A percentile compares a stretch with the other conserved stretches of the same genome.
Evolutionary conservation across 345 rosid species (phyloP).

Genomic region (Pistacia atlantica): DNA sequence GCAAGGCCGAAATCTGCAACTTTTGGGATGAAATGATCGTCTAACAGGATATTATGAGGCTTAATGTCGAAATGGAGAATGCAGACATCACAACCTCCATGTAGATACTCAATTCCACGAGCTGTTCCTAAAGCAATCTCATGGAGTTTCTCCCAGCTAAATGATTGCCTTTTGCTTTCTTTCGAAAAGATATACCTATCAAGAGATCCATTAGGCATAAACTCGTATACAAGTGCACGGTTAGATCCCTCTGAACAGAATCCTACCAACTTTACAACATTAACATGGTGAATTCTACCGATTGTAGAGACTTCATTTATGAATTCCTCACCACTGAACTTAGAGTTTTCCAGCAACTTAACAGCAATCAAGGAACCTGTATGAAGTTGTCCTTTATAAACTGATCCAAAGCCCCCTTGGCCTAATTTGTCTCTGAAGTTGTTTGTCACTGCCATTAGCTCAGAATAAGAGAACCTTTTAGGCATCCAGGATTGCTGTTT

Average conservation of each 20-base stretch:
- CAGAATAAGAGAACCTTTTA: neutral
- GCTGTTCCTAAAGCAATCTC: conserved; percentile 18
- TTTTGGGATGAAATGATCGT: neutral
- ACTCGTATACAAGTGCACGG: no score
- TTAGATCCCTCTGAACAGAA: no score
- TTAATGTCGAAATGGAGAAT: conserved; percentile 36
- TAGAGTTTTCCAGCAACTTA: neutral
- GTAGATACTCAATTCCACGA: conserved; percentile 30
- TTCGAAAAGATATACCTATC: no score
- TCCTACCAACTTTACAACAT: no score
- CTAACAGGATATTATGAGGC: conserved; percentile 7
- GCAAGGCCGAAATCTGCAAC: conserved; percentile 11
- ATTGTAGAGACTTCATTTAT: no score
- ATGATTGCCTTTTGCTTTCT: no score
- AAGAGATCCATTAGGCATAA: no score
- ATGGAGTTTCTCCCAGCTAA: no score
- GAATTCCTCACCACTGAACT: no score
- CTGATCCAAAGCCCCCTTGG: neutral
- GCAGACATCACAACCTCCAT: conserved; percentile 23
- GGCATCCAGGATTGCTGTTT: neutral
- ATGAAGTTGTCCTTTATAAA: neutral
- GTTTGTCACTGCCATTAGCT: neutral
- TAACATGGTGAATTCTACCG: no score
- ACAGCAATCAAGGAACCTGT: neutral
- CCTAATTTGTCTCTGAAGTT: conserved; percentile 11